Conservation (phyloP, 352 stramenopile genomes). For the Elongisporangium undulatum region DNA sequence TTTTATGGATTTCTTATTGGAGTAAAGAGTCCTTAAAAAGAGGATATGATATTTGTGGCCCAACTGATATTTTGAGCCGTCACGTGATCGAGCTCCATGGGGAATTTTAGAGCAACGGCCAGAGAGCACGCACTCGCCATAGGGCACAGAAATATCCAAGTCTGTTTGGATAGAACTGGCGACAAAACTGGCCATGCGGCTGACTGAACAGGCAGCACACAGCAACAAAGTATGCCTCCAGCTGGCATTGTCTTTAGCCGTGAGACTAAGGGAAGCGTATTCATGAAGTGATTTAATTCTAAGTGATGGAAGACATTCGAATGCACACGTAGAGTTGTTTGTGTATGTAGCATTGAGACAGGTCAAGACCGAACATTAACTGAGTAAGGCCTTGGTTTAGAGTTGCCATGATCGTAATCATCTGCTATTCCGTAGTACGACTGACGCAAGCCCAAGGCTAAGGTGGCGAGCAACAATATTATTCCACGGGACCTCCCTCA, state of each 20-base stretch:
- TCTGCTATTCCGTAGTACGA: constrained; percentile 73
- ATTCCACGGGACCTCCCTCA: constrained; percentile 26
- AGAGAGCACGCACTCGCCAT: not conserved
- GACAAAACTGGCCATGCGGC: not conserved
- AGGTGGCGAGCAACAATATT: constrained; percentile 76
- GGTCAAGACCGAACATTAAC: constrained; percentile 73
- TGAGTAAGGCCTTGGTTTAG: constrained; percentile 78
- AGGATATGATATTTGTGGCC: not conserved
- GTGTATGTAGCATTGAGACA: constrained; percentile 81
- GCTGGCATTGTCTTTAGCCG: too few relatives aligned
- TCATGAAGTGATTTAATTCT: too few relatives aligned
- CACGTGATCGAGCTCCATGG: too few relatives aligned
- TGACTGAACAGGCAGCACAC: too few relatives aligned
- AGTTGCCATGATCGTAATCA: constrained; percentile 70
- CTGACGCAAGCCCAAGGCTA: constrained; percentile 76
- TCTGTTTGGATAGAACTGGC: not conserved
- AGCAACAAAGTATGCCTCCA: too few relatives aligned
- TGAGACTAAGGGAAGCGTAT: too few relatives aligned
- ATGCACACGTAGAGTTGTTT: constrained; percentile 5
- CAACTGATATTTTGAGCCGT: not conserved
- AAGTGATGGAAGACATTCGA: constrained; percentile 2
- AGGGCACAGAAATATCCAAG: not conserved
- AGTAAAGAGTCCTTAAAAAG: not conserved
- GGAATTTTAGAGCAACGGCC: not conserved
- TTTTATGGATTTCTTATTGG: too few relatives aligned